phyloP scores from a whole-genome alignment of 257 asterid species.

The Solanum verrucosum region DNA sequence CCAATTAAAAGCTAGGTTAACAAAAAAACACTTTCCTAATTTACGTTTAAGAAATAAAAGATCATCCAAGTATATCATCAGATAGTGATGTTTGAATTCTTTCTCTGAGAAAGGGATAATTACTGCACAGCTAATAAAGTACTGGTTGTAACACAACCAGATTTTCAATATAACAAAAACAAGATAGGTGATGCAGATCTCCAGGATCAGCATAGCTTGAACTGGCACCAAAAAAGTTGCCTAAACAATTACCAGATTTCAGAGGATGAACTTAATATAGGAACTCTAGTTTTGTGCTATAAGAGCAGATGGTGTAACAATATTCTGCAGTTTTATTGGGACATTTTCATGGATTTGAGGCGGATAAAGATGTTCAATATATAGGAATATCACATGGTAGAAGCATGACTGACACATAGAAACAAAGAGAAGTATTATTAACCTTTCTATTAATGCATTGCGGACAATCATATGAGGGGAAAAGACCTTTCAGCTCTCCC shows the following conservation, averaged over 20 bases:
- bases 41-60: background rate
- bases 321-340: background rate
- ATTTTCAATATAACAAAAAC: background rate
- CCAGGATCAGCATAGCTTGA: background rate
- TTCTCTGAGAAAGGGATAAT: background rate
- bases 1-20: background rate
- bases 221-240: background rate
- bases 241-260: background rate
- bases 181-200: background rate
- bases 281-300: background rate
- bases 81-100: background rate
- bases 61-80: background rate
- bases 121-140: background rate
- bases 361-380: background rate
- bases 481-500: constrained; percentile 22
- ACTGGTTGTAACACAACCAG: background rate
- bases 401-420: background rate
- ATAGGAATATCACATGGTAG: background rate
- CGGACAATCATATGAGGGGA: constrained; percentile 40
- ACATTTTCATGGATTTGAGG: background rate
- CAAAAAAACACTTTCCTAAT: background rate
- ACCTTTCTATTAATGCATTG: constrained; percentile 41
- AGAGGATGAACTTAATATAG: background rate
- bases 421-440: background rate
- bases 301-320: background rate